Evolutionary conservation across 2,329 filamentous ascomycete genomes (phyloP).

Genomic region (Paracoccidioides brasiliensis): DNA sequence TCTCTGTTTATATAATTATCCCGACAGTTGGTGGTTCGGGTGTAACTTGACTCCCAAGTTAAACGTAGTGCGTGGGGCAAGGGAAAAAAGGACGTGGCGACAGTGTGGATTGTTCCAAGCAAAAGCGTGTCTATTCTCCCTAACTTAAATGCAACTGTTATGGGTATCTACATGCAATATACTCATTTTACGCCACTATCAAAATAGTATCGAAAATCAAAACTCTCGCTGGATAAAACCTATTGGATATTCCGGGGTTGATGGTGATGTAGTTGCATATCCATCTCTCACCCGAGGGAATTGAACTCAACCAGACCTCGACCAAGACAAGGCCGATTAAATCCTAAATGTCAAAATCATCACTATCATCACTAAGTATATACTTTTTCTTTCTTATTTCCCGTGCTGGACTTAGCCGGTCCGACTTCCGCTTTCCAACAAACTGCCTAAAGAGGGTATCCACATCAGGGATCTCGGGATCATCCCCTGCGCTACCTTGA

Average conservation of each 20-base stretch:
- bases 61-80: constrained; percentile 10
- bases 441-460: constrained; percentile 12
- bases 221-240: neutral
- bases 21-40: neutral
- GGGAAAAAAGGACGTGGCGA: constrained; percentile 4
- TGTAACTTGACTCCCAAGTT: neutral
- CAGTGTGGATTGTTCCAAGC: neutral
- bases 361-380: constrained; percentile 20
- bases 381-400: constrained; percentile 12
- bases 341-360: constrained; percentile 12
- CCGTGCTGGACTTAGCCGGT: constrained; percentile 7
- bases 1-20: neutral
- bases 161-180: neutral
- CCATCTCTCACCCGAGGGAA: neutral
- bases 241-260: neutral
- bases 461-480: constrained; percentile 20
- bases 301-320: neutral
- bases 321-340: neutral
- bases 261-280: neutral
- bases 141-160: neutral
- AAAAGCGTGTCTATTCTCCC: neutral
- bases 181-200: neutral
- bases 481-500: constrained; percentile 5
- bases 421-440: constrained; percentile 8
- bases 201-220: neutral